These are phyloP conservation scores for Lachancea thermotolerans DNA, from an alignment of 805 yeast species.

Conservation along the genomic window DNA sequence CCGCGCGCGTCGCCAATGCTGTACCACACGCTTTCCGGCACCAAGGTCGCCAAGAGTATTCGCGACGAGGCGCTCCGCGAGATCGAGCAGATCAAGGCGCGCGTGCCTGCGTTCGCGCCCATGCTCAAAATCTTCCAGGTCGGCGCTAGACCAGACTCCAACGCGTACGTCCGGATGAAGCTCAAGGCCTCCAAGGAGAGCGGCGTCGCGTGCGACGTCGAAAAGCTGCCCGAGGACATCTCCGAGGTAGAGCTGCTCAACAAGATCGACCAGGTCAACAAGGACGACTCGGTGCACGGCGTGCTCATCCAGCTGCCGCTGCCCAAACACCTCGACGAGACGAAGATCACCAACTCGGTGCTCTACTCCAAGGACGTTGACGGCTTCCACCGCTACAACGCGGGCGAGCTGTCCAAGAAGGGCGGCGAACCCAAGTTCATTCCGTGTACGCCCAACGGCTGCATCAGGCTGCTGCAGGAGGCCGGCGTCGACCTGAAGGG, in stretches of 20 bases:
- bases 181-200: constrained; percentile 70
- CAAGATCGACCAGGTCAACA: constrained; percentile 50
- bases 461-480: constrained; percentile 54
- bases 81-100: constrained; percentile 28
- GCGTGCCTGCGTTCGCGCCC: constrained; percentile 54
- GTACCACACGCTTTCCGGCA: constrained; percentile 41
- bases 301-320: constrained; percentile 71
- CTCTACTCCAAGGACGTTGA: constrained; percentile 68
- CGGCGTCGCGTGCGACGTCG: constrained; percentile 53
- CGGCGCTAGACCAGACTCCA: constrained; percentile 70
- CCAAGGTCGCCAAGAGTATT: constrained; percentile 38
- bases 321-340: constrained; percentile 64
- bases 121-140: constrained; percentile 66
- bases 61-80: constrained; percentile 37
- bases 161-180: constrained; percentile 78
- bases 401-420: constrained; percentile 69
- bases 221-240: constrained; percentile 50
- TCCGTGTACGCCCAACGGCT: constrained; percentile 84
- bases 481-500: constrained; percentile 54
- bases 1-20: neutral
- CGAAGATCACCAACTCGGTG: constrained; percentile 60
- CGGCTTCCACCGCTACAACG: constrained; percentile 73
- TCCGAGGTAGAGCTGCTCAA: constrained; percentile 50
- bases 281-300: constrained; percentile 58
- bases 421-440: constrained; percentile 64